phyloP scores from a whole-genome alignment of 2,329 filamentous ascomycete genomes.

The Epichloe glyceriae region DNA sequence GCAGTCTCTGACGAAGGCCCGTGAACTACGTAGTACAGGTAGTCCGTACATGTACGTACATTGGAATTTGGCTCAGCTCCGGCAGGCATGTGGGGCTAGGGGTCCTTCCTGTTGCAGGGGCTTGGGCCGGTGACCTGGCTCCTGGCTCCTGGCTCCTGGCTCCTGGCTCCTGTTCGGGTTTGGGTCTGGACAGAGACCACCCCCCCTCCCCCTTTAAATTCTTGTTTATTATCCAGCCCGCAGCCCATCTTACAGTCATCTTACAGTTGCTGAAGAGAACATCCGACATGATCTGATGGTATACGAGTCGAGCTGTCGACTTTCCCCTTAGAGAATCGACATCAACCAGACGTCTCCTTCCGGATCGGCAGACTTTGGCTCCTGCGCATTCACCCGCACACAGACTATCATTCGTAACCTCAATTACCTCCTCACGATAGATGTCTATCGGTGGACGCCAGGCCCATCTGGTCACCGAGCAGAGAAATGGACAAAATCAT shows the following conservation, averaged over 20 bases:
- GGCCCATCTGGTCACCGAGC: background rate
- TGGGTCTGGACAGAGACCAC: too few relatives aligned
- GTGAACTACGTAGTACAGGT: background rate
- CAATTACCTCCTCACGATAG: too few relatives aligned
- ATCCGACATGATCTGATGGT: background rate
- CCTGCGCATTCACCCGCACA: background rate
- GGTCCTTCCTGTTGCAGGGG: background rate
- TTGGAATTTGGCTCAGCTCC: too few relatives aligned
- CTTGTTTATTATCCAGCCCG: background rate
- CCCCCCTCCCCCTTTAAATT: too few relatives aligned
- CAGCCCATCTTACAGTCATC: background rate
- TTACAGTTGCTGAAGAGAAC: background rate
- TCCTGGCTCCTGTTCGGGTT: too few relatives aligned
- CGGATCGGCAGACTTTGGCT: background rate
- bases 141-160: too few relatives aligned
- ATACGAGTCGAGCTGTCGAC: background rate
- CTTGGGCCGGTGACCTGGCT: too few relatives aligned
- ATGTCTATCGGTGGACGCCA: background rate
- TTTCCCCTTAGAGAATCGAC: background rate
- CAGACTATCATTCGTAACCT: too few relatives aligned
- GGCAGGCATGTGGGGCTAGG: background rate
- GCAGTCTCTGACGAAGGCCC: background rate
- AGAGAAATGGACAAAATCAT: constrained; percentile 5
- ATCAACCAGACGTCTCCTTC: background rate
- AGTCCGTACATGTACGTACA: too few relatives aligned